Evolutionary conservation across 805 yeast genomes (phyloP), one percentile per base, ranked within the genome.

Genomic region (Lipomyces mesembrius): DNA sequence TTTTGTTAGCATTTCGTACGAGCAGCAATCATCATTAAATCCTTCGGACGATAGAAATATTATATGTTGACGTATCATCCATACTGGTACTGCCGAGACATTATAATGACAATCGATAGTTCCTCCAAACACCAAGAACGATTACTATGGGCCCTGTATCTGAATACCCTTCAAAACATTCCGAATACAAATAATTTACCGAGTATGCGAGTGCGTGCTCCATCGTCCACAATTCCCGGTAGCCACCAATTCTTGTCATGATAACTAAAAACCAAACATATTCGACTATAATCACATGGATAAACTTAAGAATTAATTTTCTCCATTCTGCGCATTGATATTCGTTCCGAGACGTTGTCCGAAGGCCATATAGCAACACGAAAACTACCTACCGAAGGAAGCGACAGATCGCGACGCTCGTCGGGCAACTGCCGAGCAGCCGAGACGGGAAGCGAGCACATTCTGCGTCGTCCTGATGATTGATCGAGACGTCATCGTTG

Each of bases 361-460:
- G 49, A 43, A 43, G 34, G 34, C 34, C 29, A 27, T 0, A 1
- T 25, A 11, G 20, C 6, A 8, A 29, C n/a, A n/a, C 3, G 34
- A 25, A 29, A 29, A 11, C 1, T 25, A 57, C 69, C 27, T 57
- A 66, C 69, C 69, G 52, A 62, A 29, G 25, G 62, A 59, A 17
- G 59, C 64, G 25, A 59, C 67, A n/a, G 67, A 60, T 51, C 63
- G 43, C 34, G 67, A 46, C 32, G 65, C 61, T 7, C 52, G 37
- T 25, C 49, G 22, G 22, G 43, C 27, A 25, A 58, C 61, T 29
- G 63, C 63, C 32, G 20, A 27, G 52, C 63, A 53, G 22, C 52
- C 57, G 34, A 55, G 25, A n/a, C 63, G 63, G 9, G 59, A 54
- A 17, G 52, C 43, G 14, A 60, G 49, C 39, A n/a, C 32, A 53